phyloP scores from a whole-genome alignment of 148 eudicot species.

The Diospyros kaki region DNA sequence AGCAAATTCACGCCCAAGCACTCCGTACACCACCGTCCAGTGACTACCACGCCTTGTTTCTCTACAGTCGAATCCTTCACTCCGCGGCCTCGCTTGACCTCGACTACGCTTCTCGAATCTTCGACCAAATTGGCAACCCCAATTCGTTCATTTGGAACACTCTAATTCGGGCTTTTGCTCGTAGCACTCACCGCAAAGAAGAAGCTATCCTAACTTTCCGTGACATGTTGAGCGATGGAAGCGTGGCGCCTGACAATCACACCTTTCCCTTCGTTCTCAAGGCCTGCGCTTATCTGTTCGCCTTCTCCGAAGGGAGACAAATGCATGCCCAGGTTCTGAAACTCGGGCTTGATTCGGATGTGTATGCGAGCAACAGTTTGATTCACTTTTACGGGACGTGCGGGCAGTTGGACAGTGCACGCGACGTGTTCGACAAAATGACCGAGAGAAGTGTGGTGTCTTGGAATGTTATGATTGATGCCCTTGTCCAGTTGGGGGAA shows the following conservation, averaged over 20 bases:
- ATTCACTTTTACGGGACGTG: conserved; percentile 61
- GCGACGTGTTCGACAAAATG: conserved; percentile 65
- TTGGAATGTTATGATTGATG: conserved; percentile 71
- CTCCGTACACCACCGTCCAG: conserved; percentile 41
- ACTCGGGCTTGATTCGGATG: conserved; percentile 52
- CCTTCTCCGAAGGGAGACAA: conserved; percentile 41
- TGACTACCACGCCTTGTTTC: conserved; percentile 30
- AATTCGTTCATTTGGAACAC: conserved; percentile 69
- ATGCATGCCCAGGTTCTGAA: conserved; percentile 51
- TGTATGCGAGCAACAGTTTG: conserved; percentile 55
- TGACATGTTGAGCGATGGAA: conserved; percentile 31
- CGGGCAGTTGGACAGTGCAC: conserved; percentile 49
- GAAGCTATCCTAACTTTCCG: conserved; percentile 36
- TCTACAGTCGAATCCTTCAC: conserved; percentile 43
- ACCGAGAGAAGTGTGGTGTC: conserved; percentile 62
- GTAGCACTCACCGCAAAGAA: conserved; percentile 29
- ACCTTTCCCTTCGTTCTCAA: conserved; percentile 70
- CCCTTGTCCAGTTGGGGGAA: conserved; percentile 50
- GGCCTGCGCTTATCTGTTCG: conserved; percentile 63
- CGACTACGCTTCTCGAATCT: conserved; percentile 34
- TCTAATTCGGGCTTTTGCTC: conserved; percentile 55
- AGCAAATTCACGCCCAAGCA: conserved; percentile 65
- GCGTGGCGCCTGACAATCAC: conserved; percentile 54
- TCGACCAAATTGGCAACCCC: conserved; percentile 36
- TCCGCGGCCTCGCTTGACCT: conserved; percentile 44